Percentiles rank a stretch among this genome's conserved stretches.
These are phyloP conservation scores for peach (Prunus persica) DNA, from an alignment of 306 rosid species.

Conservation along the genomic window Prunus_persica_NCBIv2 NC_034011.1:1126001-1126500, in stretches of 20 bases:
- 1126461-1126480: neutral
- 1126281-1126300: neutral
- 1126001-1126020: slow-evolving; percentile 59
- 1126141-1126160: slow-evolving; percentile 7
- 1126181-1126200: neutral
- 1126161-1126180: neutral
- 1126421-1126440: neutral
- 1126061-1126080: slow-evolving; percentile 94
- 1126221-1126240: neutral
- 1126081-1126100: slow-evolving; percentile 76
- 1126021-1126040: slow-evolving; percentile 73
- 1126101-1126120: slow-evolving; percentile 66
- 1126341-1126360: slow-evolving; percentile 41
- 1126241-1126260: neutral
- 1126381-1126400: slow-evolving; percentile 58
- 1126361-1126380: slow-evolving; percentile 70
- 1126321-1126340: slow-evolving; percentile 52
- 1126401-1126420: neutral
- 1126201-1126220: neutral
- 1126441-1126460: too few species aligned
- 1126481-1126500: neutral
- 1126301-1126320: slow-evolving; percentile 48
- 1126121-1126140: slow-evolving; percentile 62
- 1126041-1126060: slow-evolving; percentile 74
- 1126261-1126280: neutral